Base-by-base conservation (phyloP, 2,329 filamentous ascomycete species). In the Aureobasidium sp. region DNA sequence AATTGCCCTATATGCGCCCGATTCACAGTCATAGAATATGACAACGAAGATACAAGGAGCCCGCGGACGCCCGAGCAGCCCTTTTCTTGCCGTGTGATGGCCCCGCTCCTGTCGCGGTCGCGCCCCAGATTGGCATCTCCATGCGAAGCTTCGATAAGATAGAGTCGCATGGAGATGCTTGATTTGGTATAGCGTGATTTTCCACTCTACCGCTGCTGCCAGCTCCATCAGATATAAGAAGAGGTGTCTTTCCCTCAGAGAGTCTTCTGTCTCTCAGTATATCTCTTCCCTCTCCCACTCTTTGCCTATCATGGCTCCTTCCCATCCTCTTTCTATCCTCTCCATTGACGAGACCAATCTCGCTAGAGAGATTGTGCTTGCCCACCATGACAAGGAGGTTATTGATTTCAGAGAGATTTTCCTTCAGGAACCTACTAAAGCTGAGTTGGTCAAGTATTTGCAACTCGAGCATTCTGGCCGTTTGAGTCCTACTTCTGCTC, bases 361-460 rank as follows among this genome's bases (percentile, higher is more conserved):
- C 9, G 68, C 67, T 13, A 68, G 67, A 50, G 58, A 67, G 45
- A 62, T 68, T 49, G 36, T 69, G 14, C 61, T 68, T 39, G 59
- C 64, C 13, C 63, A 68, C 36, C 62, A 67, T 51, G 62, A 66
- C 36, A 63, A 65, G 34, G 66, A 69, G 36, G 64, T 67, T 9
- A 58, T 70, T 14, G 63, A 66, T 54, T 66, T 71, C 29, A 64
- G 70, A 10, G 67, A 68, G 30, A 69, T 71, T 60, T 69, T 69
- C 5, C 66, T 74, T 5, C 66, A 71, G 44, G 72, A 74, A 62
- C 72, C 72, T 3, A 62, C 68, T 1, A 74, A 74, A 58, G 68
- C 67, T 5, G 70, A 72, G 36, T 63, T 67, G 29, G 57, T 71
- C 1, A 67, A 68, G 21, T 73, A 69, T 44, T 62, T 74, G 9